Evolutionary conservation across 441 rosid species (phyloP).

Genomic region (Oxalis stricta): DNA sequence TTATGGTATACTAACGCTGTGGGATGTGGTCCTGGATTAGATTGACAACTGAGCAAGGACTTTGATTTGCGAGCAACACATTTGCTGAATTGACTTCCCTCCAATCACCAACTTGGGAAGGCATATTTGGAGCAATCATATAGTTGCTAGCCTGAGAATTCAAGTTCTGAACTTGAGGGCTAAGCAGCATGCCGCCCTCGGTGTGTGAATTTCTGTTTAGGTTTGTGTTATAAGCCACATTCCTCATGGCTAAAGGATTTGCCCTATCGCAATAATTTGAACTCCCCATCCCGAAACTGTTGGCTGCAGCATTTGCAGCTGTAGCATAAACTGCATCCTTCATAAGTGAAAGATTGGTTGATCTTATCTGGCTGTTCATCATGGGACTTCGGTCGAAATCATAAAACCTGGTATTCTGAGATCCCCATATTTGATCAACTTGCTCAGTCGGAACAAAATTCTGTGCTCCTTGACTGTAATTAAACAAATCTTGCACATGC

Average conservation of each 20-base stretch:
- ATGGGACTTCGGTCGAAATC: slow-evolving; percentile 8
- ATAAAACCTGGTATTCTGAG: slow-evolving; percentile 14
- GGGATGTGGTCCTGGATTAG: slow-evolving; percentile 17
- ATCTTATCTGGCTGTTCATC: slow-evolving; percentile 15
- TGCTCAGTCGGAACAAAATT: slow-evolving; percentile 15
- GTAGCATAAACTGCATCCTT: too few species aligned
- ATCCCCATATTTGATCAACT: too few species aligned
- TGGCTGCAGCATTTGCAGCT: too few species aligned
- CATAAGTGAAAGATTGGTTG: too few species aligned
- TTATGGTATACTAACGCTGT: slow-evolving; percentile 26
- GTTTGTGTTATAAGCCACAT: slow-evolving; percentile 17
- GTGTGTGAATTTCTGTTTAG: slow-evolving; percentile 10
- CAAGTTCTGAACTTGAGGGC: slow-evolving; percentile 15
- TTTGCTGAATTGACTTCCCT: slow-evolving; percentile 7
- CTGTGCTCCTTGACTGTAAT: slow-evolving; percentile 14
- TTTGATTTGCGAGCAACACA: slow-evolving; percentile 10
- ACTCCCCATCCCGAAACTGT: too few species aligned
- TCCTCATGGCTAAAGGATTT: slow-evolving; percentile 12
- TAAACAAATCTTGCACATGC: slow-evolving; percentile 15
- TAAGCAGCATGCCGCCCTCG: slow-evolving; percentile 10
- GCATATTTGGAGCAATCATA: slow-evolving; percentile 13
- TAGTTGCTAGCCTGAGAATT: slow-evolving; percentile 18
- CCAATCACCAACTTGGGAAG: slow-evolving; percentile 18
- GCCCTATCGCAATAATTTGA: too few species aligned
- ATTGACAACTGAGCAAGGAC: slow-evolving; percentile 19